Evolutionary conservation across 2,329 filamentous ascomycete genomes (phyloP).

Genomic region (Scorias spongiosa): DNA sequence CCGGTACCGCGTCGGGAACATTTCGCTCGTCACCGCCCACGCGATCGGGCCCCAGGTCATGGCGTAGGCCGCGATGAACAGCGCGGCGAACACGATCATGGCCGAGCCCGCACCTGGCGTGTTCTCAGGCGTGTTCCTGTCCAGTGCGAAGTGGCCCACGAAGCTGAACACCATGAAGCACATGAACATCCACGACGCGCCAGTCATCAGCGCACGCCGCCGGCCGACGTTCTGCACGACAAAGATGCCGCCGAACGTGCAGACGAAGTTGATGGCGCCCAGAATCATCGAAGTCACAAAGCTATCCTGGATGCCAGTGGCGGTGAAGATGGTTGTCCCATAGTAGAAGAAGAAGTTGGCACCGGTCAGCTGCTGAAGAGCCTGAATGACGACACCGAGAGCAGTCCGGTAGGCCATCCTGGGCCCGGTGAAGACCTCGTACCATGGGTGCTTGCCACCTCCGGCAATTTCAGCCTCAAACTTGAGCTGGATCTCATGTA

Average conservation of each 20-base stretch:
- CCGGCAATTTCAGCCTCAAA: conserved; percentile 36
- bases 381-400: conserved; percentile 47
- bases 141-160: conserved; percentile 29
- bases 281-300: conserved; percentile 34
- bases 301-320: conserved; percentile 25
- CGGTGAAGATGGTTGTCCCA: conserved; percentile 31
- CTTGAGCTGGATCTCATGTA: conserved; percentile 41
- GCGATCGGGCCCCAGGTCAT: conserved; percentile 53
- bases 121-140: conserved; percentile 17
- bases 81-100: conserved; percentile 53
- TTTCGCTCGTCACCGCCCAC: conserved; percentile 51
- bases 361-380: conserved; percentile 53
- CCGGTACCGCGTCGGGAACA: conserved; percentile 26
- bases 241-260: conserved; percentile 31
- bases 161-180: conserved; percentile 43
- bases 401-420: conserved; percentile 40
- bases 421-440: conserved; percentile 27
- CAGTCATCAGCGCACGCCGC: conserved; percentile 29
- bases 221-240: conserved; percentile 33
- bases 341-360: conserved; percentile 52
- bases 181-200: conserved; percentile 34
- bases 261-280: conserved; percentile 33
- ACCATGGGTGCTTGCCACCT: conserved; percentile 30
- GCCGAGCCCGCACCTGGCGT: conserved; percentile 37
- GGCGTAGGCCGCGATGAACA: conserved; percentile 41